Evolutionary conservation across 2,329 filamentous ascomycete genomes (phyloP).

Genomic region (Fusarium ambrosium): DNA sequence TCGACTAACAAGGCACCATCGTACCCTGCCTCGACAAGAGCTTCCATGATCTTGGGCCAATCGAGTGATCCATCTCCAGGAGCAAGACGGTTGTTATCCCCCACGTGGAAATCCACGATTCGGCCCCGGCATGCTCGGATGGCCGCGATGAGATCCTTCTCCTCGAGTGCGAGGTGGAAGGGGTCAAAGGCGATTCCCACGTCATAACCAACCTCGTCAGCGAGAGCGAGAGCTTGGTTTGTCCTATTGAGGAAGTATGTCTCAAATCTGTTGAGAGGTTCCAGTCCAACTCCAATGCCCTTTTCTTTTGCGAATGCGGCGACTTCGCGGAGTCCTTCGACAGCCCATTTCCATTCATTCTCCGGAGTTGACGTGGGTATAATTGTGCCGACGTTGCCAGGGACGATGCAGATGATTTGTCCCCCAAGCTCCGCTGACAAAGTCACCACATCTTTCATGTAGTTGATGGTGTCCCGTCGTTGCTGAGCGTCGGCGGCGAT

Average conservation of each 20-base stretch:
- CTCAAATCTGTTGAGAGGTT: conserved; percentile 41
- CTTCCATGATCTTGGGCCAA: conserved; percentile 30
- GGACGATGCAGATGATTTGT: conserved; percentile 23
- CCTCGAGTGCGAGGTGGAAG: conserved; percentile 35
- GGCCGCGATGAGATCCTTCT: conserved; percentile 28
- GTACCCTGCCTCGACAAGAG: conserved; percentile 20
- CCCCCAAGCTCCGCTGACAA: conserved; percentile 33
- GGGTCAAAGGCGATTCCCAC: conserved; percentile 34
- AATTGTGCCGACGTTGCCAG: conserved; percentile 31
- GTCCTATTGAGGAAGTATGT: conserved; percentile 41
- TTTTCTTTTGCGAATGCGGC: conserved; percentile 25
- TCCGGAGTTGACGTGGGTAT: conserved; percentile 24
- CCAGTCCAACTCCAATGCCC: conserved; percentile 31
- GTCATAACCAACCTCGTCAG: conserved; percentile 28
- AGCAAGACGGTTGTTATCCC: conserved; percentile 35
- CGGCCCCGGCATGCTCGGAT: conserved; percentile 20
- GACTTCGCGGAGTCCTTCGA: conserved; percentile 27
- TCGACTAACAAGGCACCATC: conserved; percentile 31
- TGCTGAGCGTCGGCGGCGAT: conserved; percentile 30
- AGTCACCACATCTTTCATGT: conserved; percentile 35
- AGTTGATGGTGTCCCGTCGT: conserved; percentile 24
- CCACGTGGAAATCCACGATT: conserved; percentile 36
- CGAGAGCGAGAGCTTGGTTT: conserved; percentile 37
- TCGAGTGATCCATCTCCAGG: conserved; percentile 33
- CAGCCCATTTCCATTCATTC: conserved; percentile 39